Base-by-base conservation (phyloP, 805 yeast species). In the Kregervanrija pseudodelftensis region DNA sequence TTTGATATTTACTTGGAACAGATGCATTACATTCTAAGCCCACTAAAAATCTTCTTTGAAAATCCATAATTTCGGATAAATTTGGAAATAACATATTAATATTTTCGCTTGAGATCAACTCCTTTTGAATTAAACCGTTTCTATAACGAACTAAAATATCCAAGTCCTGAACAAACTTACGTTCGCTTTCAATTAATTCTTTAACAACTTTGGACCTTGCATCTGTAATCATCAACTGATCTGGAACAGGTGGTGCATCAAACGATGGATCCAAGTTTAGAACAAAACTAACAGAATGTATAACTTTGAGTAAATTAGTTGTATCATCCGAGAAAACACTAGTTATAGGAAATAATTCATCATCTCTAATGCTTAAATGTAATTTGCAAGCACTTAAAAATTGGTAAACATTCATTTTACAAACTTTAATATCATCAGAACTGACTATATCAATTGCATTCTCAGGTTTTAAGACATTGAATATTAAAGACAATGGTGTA, bases 91-190 rank as follows among this genome's bases (percentile, higher is more conserved):
- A 64, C 64, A 74, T 74, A 59, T 86, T 88, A 43, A 89, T 72
- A 49, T 82, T 87, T 54, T 90, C 97, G 28, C 82, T 77, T 2
- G 90, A 76, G 17, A 93, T 72, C 28, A 80, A 66, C 49, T 85
- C 90, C 11, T 81, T 74, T 12, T 73, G 69, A 41, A 77, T 67
- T 37, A 93, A 69, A 52, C 85, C 93, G 44, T 73, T 70, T 60
- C 81, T 80, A 65, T 87, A 93, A 35, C 66, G 64, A 36, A 74
- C 71, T 55, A 93, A 65, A 12, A 79, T 76, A 63, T 91, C 97
- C 50, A 93, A 69, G 61, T 93, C 98, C 62, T 83, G 86, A 28
- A 93, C 96, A 61, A 84, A 93, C 63, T 86, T 89, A 53, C 98
- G 74, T 66, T 93, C 99, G 4, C 96, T 87, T 54, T 82, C 86